Conservation (phyloP, 192 early-diverging fungal genomes). For the Coemansia sp. region DNA sequence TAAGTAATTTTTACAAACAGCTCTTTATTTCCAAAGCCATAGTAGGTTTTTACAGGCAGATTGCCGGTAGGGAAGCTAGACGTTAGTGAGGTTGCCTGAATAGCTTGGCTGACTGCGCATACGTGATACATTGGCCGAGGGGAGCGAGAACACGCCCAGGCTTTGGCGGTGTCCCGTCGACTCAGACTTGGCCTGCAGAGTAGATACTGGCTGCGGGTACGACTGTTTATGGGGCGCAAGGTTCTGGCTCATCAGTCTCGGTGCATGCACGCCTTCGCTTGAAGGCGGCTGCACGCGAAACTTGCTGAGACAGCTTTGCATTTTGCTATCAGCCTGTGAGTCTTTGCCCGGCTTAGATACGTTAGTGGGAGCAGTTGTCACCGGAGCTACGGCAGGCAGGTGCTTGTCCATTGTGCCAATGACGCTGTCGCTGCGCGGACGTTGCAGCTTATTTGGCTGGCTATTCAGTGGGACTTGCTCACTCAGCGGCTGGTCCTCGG, state of each 20-base stretch:
- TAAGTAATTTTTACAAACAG: not conserved
- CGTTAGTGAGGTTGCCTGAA: slow-evolving; percentile 1
- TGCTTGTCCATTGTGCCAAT: slow-evolving; percentile 34
- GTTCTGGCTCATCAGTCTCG: not conserved
- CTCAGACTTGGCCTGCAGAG: not conserved
- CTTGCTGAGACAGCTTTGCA: not conserved
- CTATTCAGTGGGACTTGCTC: not conserved
- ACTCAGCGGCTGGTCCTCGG: slow-evolving; percentile 17
- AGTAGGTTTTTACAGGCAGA: slow-evolving; percentile 7
- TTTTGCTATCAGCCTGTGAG: not conserved
- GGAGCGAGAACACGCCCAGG: slow-evolving; percentile 11
- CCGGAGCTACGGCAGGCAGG: not conserved
- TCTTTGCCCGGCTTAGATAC: not conserved
- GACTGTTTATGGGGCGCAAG: not conserved
- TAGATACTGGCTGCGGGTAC: slow-evolving; percentile 2
- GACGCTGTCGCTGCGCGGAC: slow-evolving; percentile 47
- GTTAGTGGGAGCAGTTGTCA: not conserved
- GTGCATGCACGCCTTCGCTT: not conserved
- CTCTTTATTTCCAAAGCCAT: slow-evolving; percentile 1
- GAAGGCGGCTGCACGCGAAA: slow-evolving; percentile 2
- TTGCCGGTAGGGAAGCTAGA: not conserved
- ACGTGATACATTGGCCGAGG: slow-evolving; percentile 11
- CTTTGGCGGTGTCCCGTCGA: slow-evolving; percentile 14
- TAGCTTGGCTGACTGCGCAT: slow-evolving; percentile 22
- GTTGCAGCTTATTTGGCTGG: slow-evolving; percentile 12